Evolutionary conservation across 2,329 filamentous ascomycete genomes (phyloP).

Genomic region (Colletotrichum agaves): DNA sequence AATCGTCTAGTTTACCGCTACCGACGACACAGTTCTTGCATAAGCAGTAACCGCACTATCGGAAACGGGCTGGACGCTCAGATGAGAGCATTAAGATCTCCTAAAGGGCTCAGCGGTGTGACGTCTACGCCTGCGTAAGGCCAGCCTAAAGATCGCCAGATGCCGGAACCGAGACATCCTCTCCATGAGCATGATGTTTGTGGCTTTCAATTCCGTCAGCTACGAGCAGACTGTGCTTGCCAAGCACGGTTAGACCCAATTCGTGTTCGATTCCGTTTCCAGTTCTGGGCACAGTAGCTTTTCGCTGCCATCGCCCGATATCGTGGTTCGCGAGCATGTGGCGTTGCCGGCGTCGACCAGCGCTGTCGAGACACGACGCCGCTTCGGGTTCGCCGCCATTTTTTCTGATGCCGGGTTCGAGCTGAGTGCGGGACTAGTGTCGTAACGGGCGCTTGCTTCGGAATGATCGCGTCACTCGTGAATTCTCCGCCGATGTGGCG

Average conservation of each 20-base stretch:
- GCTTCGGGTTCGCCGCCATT: not conserved
- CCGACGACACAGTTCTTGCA: too few relatives aligned
- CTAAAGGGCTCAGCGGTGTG: not conserved
- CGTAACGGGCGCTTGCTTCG: not conserved
- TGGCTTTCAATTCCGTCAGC: not conserved
- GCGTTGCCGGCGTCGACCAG: slow-evolving; percentile 4
- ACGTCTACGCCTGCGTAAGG: not conserved
- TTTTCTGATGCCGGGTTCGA: not conserved
- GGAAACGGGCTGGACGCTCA: not conserved
- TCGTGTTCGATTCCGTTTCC: not conserved
- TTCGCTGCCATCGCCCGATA: not conserved
- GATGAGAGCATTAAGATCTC: not conserved
- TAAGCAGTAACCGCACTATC: not conserved
- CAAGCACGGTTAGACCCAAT: not conserved
- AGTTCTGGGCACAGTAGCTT: not conserved
- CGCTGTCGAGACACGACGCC: not conserved
- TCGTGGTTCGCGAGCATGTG: not conserved
- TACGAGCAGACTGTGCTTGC: not conserved
- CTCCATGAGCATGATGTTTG: not conserved
- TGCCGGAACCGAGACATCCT: slow-evolving; percentile 11
- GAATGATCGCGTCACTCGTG: not conserved
- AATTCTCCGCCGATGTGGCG: not conserved
- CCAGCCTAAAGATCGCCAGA: not conserved
- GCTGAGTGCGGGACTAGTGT: slow-evolving; percentile 7
- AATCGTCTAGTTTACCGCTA: too few relatives aligned